phyloP scores from a whole-genome alignment of 2,329 filamentous ascomycete genomes.

The Trichoderma sp. region DNA sequence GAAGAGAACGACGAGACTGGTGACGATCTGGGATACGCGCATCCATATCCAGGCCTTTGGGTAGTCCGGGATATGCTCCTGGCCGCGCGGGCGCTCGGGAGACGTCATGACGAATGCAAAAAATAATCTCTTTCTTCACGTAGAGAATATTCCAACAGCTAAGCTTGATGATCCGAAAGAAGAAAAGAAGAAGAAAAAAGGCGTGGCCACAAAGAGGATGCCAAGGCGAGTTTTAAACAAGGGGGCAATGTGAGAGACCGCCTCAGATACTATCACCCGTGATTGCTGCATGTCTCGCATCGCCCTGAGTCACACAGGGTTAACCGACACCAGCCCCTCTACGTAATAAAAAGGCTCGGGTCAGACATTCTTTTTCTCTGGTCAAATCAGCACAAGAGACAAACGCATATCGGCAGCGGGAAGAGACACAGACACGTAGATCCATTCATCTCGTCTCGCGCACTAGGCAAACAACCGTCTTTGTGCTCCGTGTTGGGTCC shows the following conservation, averaged over 20 bases:
- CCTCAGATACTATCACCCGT: neutral
- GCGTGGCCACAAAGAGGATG: neutral
- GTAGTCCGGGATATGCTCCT: constrained; percentile 49
- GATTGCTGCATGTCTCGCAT: neutral
- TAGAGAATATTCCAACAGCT: neutral
- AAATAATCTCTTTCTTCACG: neutral
- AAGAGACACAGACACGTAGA: neutral
- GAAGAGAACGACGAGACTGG: constrained; percentile 51
- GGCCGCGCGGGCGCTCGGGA: constrained; percentile 33
- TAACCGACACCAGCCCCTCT: neutral
- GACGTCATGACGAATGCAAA: neutral
- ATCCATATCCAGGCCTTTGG: constrained; percentile 47
- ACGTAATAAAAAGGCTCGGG: neutral
- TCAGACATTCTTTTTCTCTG: neutral
- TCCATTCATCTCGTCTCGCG: neutral
- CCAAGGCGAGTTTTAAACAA: neutral
- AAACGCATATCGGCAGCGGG: neutral
- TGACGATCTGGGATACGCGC: constrained; percentile 48
- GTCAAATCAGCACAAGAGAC: neutral
- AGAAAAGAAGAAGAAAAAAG: neutral
- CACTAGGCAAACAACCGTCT: neutral
- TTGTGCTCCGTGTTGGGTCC: neutral
- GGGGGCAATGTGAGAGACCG: neutral
- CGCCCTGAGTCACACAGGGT: neutral
- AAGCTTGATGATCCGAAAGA: neutral